These are phyloP conservation scores for Fusarium sublunatum DNA, from an alignment of 2,329 filamentous ascomycete species.

Conservation along the genomic window DNA sequence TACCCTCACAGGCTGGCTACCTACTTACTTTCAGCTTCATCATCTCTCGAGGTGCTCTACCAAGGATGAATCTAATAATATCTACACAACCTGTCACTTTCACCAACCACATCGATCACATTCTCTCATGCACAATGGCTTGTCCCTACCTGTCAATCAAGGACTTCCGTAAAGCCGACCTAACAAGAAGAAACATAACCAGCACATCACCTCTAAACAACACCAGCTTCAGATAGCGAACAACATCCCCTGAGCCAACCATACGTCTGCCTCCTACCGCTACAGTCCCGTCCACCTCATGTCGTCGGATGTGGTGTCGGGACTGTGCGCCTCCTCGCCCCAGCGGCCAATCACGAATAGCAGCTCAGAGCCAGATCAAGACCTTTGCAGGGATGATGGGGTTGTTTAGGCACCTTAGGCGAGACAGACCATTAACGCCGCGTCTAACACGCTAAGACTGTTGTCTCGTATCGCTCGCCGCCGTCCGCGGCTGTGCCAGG, in stretches of 20 bases:
- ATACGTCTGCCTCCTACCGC: constrained; percentile 22
- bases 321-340: constrained; percentile 38
- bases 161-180: no score
- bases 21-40: constrained; percentile 15
- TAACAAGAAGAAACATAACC: neutral
- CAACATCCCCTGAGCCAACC: constrained; percentile 22
- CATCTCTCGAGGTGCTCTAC: neutral
- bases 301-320: constrained; percentile 43
- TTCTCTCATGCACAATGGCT: neutral
- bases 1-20: neutral
- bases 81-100: neutral
- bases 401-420: constrained; percentile 37
- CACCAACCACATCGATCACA: constrained; percentile 1
- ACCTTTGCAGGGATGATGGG: constrained; percentile 28
- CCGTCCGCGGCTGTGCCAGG: constrained; percentile 48
- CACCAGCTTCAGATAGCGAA: constrained; percentile 26
- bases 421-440: constrained; percentile 49
- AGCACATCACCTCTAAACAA: constrained; percentile 2
- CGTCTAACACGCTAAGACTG: constrained; percentile 49
- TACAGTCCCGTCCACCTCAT: constrained; percentile 34
- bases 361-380: constrained; percentile 4
- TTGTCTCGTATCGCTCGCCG: constrained; percentile 47
- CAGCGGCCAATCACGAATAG: constrained; percentile 37
- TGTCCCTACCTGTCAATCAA: neutral
- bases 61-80: constrained; percentile 1